Evolutionary conservation across 768 basidiomycete genomes (phyloP).

Genomic region (Agrocybe pediades): DNA sequence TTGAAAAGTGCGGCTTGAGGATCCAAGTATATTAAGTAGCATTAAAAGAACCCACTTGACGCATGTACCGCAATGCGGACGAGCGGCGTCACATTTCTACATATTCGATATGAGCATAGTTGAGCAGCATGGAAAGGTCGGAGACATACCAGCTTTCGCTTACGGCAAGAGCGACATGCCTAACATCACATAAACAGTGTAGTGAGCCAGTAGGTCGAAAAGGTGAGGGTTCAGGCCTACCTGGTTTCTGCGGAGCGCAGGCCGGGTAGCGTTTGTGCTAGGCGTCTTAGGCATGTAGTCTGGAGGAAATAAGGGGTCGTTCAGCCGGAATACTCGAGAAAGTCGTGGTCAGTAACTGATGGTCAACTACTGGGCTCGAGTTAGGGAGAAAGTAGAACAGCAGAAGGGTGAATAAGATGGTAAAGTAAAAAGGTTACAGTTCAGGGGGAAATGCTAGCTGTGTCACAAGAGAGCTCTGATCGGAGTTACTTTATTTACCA

Average conservation of each 20-base stretch:
- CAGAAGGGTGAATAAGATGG: background rate
- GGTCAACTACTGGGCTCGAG: too few relatives aligned
- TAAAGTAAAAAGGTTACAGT: background rate
- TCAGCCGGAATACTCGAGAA: background rate
- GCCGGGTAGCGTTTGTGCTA: slow-evolving; percentile 46
- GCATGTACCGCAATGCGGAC: slow-evolving; percentile 85
- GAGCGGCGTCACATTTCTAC: slow-evolving; percentile 87
- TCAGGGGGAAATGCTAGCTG: slow-evolving; percentile 4
- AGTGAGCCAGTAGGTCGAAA: background rate
- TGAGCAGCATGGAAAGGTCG: background rate
- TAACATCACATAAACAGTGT: slow-evolving; percentile 24
- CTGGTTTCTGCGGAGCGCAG: slow-evolving; percentile 80
- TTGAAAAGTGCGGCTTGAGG: slow-evolving; percentile 26
- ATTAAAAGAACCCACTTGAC: slow-evolving; percentile 60
- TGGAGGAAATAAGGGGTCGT: background rate
- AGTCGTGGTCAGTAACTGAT: too few relatives aligned
- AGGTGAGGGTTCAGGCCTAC: slow-evolving; percentile 32
- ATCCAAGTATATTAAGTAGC: background rate
- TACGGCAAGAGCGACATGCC: slow-evolving; percentile 84
- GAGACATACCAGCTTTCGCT: slow-evolving; percentile 72
- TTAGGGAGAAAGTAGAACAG: too few relatives aligned
- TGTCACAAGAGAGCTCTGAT: slow-evolving; percentile 7
- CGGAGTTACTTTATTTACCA: slow-evolving; percentile 14
- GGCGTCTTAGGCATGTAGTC: slow-evolving; percentile 67
- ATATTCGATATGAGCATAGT: background rate